These are phyloP conservation scores for Podaxis sp. DNA, from an alignment of 768 basidiomycete species.

Conservation along the genomic window DNA sequence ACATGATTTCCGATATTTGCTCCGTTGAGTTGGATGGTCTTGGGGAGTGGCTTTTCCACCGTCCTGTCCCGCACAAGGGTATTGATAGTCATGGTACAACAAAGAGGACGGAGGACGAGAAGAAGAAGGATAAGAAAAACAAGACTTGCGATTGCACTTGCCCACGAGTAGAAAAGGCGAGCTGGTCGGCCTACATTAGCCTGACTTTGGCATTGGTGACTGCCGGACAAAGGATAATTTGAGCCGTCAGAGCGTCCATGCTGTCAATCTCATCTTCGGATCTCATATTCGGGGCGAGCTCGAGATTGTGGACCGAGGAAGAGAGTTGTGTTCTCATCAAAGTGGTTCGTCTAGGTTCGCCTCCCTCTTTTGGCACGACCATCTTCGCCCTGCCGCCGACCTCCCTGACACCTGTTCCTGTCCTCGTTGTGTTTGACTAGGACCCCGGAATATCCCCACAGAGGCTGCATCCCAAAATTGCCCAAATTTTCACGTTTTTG, in stretches of 20 bases:
- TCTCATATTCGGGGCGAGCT: background rate
- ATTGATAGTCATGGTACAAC: background rate
- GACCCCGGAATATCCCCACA: too few relatives aligned
- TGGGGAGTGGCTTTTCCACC: background rate
- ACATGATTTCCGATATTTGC: background rate
- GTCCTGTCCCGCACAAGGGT: background rate
- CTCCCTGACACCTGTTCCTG: background rate
- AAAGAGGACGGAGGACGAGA: background rate
- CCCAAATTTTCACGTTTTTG: too few relatives aligned
- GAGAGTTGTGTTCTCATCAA: too few relatives aligned
- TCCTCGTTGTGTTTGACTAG: background rate
- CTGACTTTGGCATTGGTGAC: background rate
- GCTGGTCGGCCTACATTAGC: background rate
- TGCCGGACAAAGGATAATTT: background rate
- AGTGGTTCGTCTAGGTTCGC: background rate
- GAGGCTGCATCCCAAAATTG: too few relatives aligned
- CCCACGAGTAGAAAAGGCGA: background rate
- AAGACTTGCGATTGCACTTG: background rate
- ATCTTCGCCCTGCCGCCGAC: background rate
- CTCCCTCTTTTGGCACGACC: background rate
- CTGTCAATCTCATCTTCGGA: background rate
- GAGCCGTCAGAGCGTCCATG: background rate
- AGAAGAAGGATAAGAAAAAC: background rate
- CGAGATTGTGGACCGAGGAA: too few relatives aligned
- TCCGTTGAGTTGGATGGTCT: background rate